These are phyloP conservation scores for Parafenestella ontariensis DNA, from an alignment of 2,329 filamentous ascomycete genomes.

Conservation along the genomic window DNA sequence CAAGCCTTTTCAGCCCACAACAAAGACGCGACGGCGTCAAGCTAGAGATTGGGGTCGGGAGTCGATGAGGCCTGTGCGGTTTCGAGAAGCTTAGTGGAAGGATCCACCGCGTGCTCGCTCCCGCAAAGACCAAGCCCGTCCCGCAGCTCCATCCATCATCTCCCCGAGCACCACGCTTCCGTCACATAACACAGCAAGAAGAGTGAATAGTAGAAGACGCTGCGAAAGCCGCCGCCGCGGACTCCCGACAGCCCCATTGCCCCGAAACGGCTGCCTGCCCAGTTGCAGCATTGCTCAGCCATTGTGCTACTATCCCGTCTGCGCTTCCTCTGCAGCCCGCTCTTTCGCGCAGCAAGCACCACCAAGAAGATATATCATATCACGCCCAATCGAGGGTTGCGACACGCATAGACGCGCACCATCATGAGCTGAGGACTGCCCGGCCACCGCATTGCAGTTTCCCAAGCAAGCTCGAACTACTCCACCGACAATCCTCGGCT, in stretches of 20 bases:
- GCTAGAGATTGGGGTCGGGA: neutral
- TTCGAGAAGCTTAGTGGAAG: slow-evolving; percentile 17
- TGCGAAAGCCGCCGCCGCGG: slow-evolving; percentile 3
- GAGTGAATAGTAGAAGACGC: neutral
- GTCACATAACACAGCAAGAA: slow-evolving; percentile 1
- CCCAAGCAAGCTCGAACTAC: slow-evolving; percentile 13
- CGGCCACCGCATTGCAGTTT: slow-evolving; percentile 19
- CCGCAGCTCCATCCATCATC: slow-evolving; percentile 17
- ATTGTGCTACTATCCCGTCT: slow-evolving; percentile 8
- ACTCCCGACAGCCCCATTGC: neutral
- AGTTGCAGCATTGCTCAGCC: slow-evolving; percentile 6
- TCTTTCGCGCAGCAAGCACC: slow-evolving; percentile 9
- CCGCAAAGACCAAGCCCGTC: slow-evolving; percentile 21
- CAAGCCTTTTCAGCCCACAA: neutral
- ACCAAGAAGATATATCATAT: slow-evolving; percentile 6
- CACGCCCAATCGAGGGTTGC: neutral
- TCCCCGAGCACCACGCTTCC: slow-evolving; percentile 17
- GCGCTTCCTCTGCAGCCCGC: slow-evolving; percentile 6
- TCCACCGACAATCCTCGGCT: slow-evolving; percentile 1
- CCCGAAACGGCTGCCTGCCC: neutral
- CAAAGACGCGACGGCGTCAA: neutral
- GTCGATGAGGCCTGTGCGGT: slow-evolving; percentile 7
- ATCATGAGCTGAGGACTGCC: slow-evolving; percentile 33
- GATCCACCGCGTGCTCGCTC: slow-evolving; percentile 11
- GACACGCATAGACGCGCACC: slow-evolving; percentile 1